Evolutionary conservation across 176 grass and related monocot genomes (phyloP).

Genomic region (Aegilops sharonensis): DNA sequence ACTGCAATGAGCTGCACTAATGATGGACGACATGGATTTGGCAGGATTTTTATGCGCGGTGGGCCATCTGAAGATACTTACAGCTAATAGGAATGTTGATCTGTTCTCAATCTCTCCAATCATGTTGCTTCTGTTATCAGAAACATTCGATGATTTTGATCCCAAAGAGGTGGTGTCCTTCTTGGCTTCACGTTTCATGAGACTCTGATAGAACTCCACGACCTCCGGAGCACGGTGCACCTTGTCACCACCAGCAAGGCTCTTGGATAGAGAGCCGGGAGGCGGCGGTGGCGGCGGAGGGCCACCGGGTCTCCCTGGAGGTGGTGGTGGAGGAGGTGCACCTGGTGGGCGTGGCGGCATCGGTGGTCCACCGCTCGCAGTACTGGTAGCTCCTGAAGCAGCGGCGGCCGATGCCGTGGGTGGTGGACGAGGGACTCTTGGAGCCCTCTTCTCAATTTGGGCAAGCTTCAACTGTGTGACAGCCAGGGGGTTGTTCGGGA

Average conservation of each 20-base stretch:
- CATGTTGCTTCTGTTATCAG: slow-evolving; percentile 82
- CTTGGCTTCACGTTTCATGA: slow-evolving; percentile 94
- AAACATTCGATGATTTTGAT: slow-evolving; percentile 55
- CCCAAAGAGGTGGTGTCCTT: slow-evolving; percentile 63
- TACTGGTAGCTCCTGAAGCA: slow-evolving; percentile 40
- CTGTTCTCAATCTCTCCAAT: slow-evolving; percentile 94
- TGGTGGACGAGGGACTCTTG: slow-evolving; percentile 82
- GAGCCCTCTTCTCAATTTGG: slow-evolving; percentile 79
- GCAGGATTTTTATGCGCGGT: slow-evolving; percentile 12
- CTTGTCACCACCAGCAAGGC: slow-evolving; percentile 53
- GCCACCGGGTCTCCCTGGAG: slow-evolving; percentile 51
- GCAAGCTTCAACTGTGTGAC: slow-evolving; percentile 80
- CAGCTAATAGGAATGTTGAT: slow-evolving; percentile 91
- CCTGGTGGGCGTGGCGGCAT: slow-evolving; percentile 42
- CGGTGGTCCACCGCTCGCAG: slow-evolving; percentile 29
- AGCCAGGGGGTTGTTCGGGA: slow-evolving; percentile 41
- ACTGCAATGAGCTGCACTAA: not conserved
- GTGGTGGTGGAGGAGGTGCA: slow-evolving; percentile 65
- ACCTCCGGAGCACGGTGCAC: slow-evolving; percentile 86
- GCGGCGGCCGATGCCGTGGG: slow-evolving; percentile 40
- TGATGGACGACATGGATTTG: not conserved
- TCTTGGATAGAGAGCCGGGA: slow-evolving; percentile 52
- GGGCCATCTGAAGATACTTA: slow-evolving; percentile 46
- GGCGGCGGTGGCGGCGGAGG: slow-evolving; percentile 50
- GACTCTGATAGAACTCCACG: slow-evolving; percentile 90